These are phyloP conservation scores for Akanthomyces dipterigenus DNA, from an alignment of 2,329 filamentous ascomycete species.

Conservation along the genomic window DNA sequence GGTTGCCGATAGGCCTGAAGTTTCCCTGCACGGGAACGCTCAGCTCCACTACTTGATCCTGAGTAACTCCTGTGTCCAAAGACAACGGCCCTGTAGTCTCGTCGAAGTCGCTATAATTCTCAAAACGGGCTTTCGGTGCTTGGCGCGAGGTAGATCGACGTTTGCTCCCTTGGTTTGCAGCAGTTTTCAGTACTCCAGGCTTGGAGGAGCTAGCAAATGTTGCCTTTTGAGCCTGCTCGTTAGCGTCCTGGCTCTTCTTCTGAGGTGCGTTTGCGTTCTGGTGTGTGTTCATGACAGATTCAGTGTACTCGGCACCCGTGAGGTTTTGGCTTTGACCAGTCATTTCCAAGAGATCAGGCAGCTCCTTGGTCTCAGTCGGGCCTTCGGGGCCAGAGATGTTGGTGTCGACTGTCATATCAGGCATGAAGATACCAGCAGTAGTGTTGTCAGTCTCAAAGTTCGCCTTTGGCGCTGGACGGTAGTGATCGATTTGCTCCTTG, in stretches of 20 bases:
- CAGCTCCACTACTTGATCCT: constrained; percentile 28
- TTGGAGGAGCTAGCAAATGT: constrained; percentile 36
- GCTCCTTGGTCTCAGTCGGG: constrained; percentile 25
- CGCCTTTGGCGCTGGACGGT: constrained; percentile 30
- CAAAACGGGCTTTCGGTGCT: constrained; percentile 19
- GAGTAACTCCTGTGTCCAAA: constrained; percentile 25
- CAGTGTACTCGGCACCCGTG: constrained; percentile 23
- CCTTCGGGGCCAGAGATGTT: constrained; percentile 22
- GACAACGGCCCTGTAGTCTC: constrained; percentile 30
- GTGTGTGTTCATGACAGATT: constrained; percentile 23
- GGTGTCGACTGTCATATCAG: constrained; percentile 21
- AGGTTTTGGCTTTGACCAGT: constrained; percentile 9
- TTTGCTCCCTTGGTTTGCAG: constrained; percentile 38
- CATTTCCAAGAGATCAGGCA: constrained; percentile 17
- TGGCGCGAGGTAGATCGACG: constrained; percentile 21
- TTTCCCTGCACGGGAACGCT: constrained; percentile 19
- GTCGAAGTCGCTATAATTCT: constrained; percentile 26
- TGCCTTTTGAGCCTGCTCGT: constrained; percentile 31
- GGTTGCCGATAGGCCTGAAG: constrained; percentile 19
- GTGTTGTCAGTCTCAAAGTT: constrained; percentile 30
- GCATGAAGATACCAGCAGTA: constrained; percentile 19
- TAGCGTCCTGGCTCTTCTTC: constrained; percentile 19
- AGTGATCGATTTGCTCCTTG: constrained; percentile 38
- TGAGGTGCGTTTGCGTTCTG: constrained; percentile 21
- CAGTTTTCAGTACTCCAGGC: constrained; percentile 20